Percentiles rank a stretch among this genome's conserved stretches.
Conservation (phyloP, 495 filamentous ascomycete species). For the Achaetomiella virescens region DNA sequence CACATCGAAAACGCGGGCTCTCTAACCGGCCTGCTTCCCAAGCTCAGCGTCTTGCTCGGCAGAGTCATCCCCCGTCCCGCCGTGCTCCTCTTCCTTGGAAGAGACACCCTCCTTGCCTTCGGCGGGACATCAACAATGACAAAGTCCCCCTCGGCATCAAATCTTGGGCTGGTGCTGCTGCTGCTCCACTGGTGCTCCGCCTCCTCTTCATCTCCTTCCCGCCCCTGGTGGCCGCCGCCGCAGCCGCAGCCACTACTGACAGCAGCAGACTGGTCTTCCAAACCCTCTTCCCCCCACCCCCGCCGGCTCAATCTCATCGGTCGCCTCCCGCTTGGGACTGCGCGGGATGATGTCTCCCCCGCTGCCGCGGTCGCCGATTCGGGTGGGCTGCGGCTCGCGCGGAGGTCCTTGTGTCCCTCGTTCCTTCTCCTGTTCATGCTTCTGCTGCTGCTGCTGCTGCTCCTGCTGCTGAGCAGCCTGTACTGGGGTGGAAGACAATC, state of each 20-base stretch:
- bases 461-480: constrained; percentile 6
- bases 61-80: no score
- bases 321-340: constrained; percentile 42
- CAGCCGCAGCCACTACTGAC: no score
- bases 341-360: constrained; percentile 1
- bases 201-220: not conserved
- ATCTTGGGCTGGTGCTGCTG: not conserved
- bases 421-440: not conserved
- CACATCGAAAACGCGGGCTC: no score
- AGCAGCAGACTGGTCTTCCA: constrained; percentile 25
- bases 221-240: no score
- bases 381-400: not conserved
- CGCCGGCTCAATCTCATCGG: constrained; percentile 32
- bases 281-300: constrained; percentile 30
- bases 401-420: no score
- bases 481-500: constrained; percentile 17
- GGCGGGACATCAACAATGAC: no score
- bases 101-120: no score
- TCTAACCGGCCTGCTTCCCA: no score
- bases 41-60: no score
- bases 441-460: not conserved
- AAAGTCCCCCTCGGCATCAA: no score
- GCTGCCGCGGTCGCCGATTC: no score
- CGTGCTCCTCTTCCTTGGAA: no score
- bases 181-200: not conserved